Conservation (phyloP, 1,284 basidiomycete genomes). For the Ustilago xerochloae region DNA sequence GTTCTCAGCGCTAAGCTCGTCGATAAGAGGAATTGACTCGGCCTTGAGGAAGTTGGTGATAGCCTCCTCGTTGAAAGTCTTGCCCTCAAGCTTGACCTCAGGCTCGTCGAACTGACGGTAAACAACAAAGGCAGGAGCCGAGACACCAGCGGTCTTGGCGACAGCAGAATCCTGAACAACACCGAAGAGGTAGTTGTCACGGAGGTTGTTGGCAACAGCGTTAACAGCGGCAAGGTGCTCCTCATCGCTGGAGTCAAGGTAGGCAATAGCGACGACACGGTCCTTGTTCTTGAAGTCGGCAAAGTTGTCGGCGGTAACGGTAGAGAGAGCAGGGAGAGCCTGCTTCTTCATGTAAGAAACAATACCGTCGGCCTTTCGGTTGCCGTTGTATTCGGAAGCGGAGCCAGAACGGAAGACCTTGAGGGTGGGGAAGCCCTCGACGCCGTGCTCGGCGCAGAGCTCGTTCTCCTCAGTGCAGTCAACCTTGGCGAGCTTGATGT, state of each 20-base stretch:
- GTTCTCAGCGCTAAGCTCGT: slow-evolving; percentile 94
- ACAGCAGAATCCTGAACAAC: slow-evolving; percentile 75
- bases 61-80: slow-evolving; percentile 70
- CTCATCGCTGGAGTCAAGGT: slow-evolving; percentile 78
- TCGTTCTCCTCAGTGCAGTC: slow-evolving; percentile 74
- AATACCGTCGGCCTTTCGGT: slow-evolving; percentile 95
- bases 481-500: slow-evolving; percentile 89
- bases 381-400: slow-evolving; percentile 81
- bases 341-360: slow-evolving; percentile 99
- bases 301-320: slow-evolving; percentile 80
- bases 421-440: slow-evolving; percentile 90
- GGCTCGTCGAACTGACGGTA: slow-evolving; percentile 94
- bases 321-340: slow-evolving; percentile 90
- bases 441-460: slow-evolving; percentile 73
- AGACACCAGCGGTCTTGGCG: slow-evolving; percentile 76
- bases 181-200: slow-evolving; percentile 94
- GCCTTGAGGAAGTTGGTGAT: slow-evolving; percentile 78
- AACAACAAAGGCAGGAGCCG: slow-evolving; percentile 84
- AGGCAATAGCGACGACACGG: slow-evolving; percentile 90
- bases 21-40: slow-evolving; percentile 87
- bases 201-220: slow-evolving; percentile 82
- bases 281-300: slow-evolving; percentile 88
- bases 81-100: slow-evolving; percentile 73
- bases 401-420: slow-evolving; percentile 91
- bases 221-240: slow-evolving; percentile 75